phyloP scores from a whole-genome alignment of 2,329 filamentous ascomycete species.

The Xylariaceae sp. region DNA sequence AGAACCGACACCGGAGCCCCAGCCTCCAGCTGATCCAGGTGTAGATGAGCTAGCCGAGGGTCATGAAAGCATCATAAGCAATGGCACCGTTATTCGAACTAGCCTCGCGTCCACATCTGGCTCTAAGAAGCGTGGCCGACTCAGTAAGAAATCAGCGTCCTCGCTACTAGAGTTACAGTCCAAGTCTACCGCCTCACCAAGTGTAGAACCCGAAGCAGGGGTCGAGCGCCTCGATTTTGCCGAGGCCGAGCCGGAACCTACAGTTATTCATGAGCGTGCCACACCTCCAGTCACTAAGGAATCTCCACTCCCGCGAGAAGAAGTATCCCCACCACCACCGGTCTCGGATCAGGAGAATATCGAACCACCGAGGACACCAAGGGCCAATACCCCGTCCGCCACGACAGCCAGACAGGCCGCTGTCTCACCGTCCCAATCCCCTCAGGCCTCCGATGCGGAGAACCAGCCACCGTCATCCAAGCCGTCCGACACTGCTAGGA shows the following conservation, averaged over 20 bases:
- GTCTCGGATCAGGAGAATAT: slow-evolving; percentile 22
- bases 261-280: slow-evolving; percentile 20
- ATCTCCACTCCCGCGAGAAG: slow-evolving; percentile 17
- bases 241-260: slow-evolving; percentile 14
- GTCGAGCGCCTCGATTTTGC: slow-evolving; percentile 19
- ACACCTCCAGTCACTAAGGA: slow-evolving; percentile 15
- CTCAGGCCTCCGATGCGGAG: slow-evolving; percentile 73
- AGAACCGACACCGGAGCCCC: slow-evolving; percentile 16
- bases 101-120: slow-evolving; percentile 23
- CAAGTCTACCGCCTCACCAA: slow-evolving; percentile 4
- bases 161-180: slow-evolving; percentile 29
- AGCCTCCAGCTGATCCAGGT: slow-evolving; percentile 15
- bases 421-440: slow-evolving; percentile 59
- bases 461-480: slow-evolving; percentile 69
- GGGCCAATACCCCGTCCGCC: slow-evolving; percentile 38
- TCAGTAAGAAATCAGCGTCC: slow-evolving; percentile 31
- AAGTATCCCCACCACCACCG: slow-evolving; percentile 29
- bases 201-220: slow-evolving; percentile 12
- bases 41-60: slow-evolving; percentile 32
- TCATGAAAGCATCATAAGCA: slow-evolving; percentile 39
- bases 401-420: slow-evolving; percentile 48
- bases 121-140: slow-evolving; percentile 33
- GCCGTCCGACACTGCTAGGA: slow-evolving; percentile 42
- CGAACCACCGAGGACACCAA: slow-evolving; percentile 40
- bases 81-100: slow-evolving; percentile 39